A percentile compares a stretch with the other conserved stretches of the same genome.
Evolutionary conservation across 306 rosid species (phyloP).

Genomic region (barrel medic (Medicago truncatula)): DNA sequence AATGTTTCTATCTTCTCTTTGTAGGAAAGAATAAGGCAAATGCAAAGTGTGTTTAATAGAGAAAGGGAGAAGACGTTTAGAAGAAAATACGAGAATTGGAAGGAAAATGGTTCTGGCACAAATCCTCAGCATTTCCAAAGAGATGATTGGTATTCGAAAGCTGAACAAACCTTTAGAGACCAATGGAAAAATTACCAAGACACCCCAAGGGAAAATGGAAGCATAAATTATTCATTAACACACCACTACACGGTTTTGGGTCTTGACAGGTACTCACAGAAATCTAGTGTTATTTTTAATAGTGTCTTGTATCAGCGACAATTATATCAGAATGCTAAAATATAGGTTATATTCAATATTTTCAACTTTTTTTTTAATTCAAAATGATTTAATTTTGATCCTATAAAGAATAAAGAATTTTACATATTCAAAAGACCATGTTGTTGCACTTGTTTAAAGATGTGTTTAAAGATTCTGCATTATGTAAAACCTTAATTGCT

Average conservation of each 20-base stretch:
- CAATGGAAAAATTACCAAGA: conserved; percentile 62
- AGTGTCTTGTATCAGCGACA: conserved; percentile 1
- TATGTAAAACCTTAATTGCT: neutral
- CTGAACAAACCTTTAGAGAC: conserved; percentile 67
- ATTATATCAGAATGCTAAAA: conserved; percentile 8
- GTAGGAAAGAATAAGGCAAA: conserved; percentile 91
- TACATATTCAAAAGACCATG: conserved; percentile 12
- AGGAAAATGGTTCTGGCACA: conserved; percentile 63
- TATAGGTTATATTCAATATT: conserved; percentile 13
- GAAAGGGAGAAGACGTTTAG: conserved; percentile 76
- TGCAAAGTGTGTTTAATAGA: conserved; percentile 93
- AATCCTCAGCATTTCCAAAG: conserved; percentile 76
- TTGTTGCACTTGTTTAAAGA: neutral
- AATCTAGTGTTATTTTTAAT: conserved; percentile 11
- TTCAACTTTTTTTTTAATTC: conserved; percentile 3
- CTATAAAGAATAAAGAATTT: neutral
- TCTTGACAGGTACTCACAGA: conserved; percentile 79
- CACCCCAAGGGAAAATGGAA: conserved; percentile 57
- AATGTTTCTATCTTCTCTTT: conserved; percentile 24
- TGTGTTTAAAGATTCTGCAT: conserved; percentile 2
- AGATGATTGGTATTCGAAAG: conserved; percentile 96
- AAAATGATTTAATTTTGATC: conserved; percentile 13
- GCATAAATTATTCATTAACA: conserved; percentile 56
- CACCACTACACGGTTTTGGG: conserved; percentile 97
- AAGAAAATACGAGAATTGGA: conserved; percentile 76